A percentile compares a stretch with the other conserved stretches of the same genome.
Conservation (phyloP, 495 filamentous ascomycete genomes). For the Astrothelium macrocarpum region DNA sequence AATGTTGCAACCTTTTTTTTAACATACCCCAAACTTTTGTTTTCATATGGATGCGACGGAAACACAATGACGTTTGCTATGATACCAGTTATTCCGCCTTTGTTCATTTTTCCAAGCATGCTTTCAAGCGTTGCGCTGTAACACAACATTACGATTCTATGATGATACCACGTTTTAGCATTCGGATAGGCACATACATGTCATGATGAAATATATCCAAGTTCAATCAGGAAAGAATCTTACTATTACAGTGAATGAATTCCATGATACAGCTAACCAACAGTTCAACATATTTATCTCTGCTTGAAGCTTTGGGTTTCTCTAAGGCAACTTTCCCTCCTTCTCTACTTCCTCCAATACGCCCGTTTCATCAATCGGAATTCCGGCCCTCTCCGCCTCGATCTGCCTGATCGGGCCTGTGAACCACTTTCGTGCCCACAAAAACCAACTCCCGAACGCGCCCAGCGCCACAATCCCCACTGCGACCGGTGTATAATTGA, state of each 20-base stretch:
- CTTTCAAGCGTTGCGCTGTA: no score
- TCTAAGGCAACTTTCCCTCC: slow-evolving; percentile 14
- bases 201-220: not conserved
- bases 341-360: slow-evolving; percentile 38
- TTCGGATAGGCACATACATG: not conserved
- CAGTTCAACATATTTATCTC: no score
- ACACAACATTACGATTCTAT: not conserved
- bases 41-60: not conserved
- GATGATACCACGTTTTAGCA: not conserved
- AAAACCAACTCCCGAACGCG: slow-evolving; percentile 34
- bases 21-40: not conserved
- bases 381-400: slow-evolving; percentile 40
- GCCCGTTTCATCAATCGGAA: slow-evolving; percentile 41
- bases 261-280: no score
- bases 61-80: not conserved
- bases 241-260: no score
- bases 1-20: not conserved
- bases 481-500: slow-evolving; percentile 59
- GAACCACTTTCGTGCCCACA: slow-evolving; percentile 49
- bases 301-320: no score
- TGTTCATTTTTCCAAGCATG: no score
- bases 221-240: no score
- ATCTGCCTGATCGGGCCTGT: slow-evolving; percentile 47
- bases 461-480: slow-evolving; percentile 49
- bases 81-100: not conserved